These are phyloP conservation scores for Aureobasidium sp. DNA, from an alignment of 2,329 filamentous ascomycete genomes.

Conservation along the genomic window DNA sequence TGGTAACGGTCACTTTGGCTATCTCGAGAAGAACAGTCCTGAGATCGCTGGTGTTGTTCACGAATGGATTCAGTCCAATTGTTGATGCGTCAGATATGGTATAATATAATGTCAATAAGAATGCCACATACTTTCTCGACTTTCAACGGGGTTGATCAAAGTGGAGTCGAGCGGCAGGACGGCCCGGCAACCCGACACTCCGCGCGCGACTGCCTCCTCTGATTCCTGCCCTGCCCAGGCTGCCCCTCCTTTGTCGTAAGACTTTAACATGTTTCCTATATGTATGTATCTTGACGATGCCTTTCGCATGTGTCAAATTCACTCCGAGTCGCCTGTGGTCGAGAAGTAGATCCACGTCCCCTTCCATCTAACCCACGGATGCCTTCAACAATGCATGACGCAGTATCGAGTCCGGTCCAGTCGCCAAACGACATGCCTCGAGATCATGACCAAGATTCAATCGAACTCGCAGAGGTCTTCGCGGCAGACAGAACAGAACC, in stretches of 20 bases:
- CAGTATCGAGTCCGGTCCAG: background rate
- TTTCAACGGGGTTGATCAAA: no score
- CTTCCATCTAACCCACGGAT: background rate
- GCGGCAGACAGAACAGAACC: background rate
- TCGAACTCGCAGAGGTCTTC: background rate
- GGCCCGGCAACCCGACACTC: background rate
- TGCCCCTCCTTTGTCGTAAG: background rate
- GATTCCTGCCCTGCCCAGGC: background rate
- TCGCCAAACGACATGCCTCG: background rate
- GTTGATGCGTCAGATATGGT: background rate
- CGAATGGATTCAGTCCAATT: constrained; percentile 17
- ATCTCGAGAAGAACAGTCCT: constrained; percentile 47
- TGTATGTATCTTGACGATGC: background rate
- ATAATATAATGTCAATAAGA: background rate
- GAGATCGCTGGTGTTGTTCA: constrained; percentile 34
- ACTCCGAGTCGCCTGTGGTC: background rate
- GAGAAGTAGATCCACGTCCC: background rate
- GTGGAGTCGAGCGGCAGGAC: background rate
- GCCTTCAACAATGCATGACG: background rate
- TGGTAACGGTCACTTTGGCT: constrained; percentile 52
- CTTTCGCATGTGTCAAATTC: background rate
- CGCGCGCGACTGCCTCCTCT: background rate
- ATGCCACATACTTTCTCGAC: no score
- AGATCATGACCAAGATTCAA: background rate
- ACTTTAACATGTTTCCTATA: background rate